Percentiles rank a stretch among this genome's conserved stretches.
These are phyloP conservation scores for Penicillium freii DNA, from an alignment of 2,329 filamentous ascomycete genomes.

Conservation along the genomic window DNA sequence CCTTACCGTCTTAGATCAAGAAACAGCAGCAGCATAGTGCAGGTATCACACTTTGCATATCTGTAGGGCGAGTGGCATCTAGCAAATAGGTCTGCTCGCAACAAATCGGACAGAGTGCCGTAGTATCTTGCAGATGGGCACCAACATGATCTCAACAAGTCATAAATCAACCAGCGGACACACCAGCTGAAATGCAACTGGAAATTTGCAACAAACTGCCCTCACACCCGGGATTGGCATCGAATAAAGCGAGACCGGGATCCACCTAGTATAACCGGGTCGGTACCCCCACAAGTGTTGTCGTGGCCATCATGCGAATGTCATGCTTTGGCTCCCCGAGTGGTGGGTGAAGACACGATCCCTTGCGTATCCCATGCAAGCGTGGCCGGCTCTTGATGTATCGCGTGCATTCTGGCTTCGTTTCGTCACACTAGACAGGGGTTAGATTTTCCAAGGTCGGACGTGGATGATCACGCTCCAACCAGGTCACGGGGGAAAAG, in stretches of 20 bases:
- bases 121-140: constrained; percentile 14
- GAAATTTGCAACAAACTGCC: constrained; percentile 17
- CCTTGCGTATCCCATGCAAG: constrained; percentile 21
- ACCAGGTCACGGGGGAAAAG: background rate
- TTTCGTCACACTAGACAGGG: constrained; percentile 23
- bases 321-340: background rate
- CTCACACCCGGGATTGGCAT: constrained; percentile 9
- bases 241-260: constrained; percentile 13
- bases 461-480: constrained; percentile 6
- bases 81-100: constrained; percentile 26
- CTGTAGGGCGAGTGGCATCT: constrained; percentile 49
- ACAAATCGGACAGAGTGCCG: background rate
- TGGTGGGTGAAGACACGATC: constrained; percentile 11
- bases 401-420: constrained; percentile 18
- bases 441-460: constrained; percentile 1
- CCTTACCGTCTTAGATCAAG: constrained; percentile 63
- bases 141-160: background rate
- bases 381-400: constrained; percentile 24
- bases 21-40: constrained; percentile 58
- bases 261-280: background rate
- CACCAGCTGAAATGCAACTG: constrained; percentile 7
- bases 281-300: background rate
- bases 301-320: background rate
- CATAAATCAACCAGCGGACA: background rate
- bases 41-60: constrained; percentile 84